phyloP scores from a whole-genome alignment of 345 rosid genomes.

The Corchorus olitorius region DNA sequence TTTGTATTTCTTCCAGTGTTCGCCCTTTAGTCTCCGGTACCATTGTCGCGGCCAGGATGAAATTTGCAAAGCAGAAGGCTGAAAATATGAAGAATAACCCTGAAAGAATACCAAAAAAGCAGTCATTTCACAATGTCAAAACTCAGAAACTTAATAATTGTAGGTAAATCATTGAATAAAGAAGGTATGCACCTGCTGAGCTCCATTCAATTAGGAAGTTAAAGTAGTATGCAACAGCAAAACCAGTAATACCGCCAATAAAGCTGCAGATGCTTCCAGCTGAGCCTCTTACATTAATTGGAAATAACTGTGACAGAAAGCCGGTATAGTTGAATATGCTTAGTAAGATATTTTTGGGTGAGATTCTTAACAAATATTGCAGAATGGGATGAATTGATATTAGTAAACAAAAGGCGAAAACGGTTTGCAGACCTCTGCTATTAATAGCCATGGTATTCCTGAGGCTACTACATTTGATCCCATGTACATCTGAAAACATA shows the following conservation, averaged over 20 bases:
- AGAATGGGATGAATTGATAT: neutral
- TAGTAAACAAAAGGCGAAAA: neutral
- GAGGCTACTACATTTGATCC: neutral
- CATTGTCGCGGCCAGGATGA: constrained; percentile 28
- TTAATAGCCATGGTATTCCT: neutral
- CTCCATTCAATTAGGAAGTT: constrained; percentile 15
- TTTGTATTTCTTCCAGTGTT: constrained; percentile 11
- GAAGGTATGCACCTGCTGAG: constrained; percentile 1
- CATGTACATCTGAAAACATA: neutral
- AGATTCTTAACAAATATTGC: neutral
- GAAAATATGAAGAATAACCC: constrained; percentile 35
- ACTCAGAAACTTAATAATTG: neutral
- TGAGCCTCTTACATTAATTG: constrained; percentile 13
- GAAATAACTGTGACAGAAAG: constrained; percentile 9
- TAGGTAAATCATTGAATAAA: neutral
- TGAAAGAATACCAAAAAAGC: neutral
- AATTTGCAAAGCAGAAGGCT: constrained; percentile 17
- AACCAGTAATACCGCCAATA: neutral
- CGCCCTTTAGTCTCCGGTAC: constrained; percentile 48
- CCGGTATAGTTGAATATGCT: neutral
- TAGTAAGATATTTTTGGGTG: neutral
- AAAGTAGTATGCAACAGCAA: constrained; percentile 14
- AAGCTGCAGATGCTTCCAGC: neutral
- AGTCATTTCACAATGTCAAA: neutral
- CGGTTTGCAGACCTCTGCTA: neutral